phyloP scores from a whole-genome alignment of 2,329 filamentous ascomycete species.

The Xylariaceae sp. region DNA sequence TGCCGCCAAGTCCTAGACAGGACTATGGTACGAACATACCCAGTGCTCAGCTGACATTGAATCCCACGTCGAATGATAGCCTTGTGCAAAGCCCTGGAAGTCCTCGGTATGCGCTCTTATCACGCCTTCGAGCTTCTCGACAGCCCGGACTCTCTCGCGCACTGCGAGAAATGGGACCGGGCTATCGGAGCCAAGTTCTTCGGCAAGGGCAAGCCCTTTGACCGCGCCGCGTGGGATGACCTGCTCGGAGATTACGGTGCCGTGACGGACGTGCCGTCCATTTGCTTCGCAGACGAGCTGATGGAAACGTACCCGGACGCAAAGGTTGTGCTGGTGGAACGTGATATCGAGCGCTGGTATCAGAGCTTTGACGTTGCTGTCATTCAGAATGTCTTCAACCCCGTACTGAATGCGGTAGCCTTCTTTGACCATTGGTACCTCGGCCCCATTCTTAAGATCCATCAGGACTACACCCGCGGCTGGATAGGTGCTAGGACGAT shows the following conservation, averaged over 20 bases:
- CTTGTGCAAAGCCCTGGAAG: no score
- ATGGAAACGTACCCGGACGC: conserved; percentile 22
- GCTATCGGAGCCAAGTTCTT: conserved; percentile 22
- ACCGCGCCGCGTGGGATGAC: conserved; percentile 19
- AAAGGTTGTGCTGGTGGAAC: conserved; percentile 18
- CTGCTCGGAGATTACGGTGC: conserved; percentile 21
- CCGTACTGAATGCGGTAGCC: conserved; percentile 9
- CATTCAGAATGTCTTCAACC: conserved; percentile 11
- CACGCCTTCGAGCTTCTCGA: no score
- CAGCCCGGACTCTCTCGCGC: no score
- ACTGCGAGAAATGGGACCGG: conserved; percentile 21
- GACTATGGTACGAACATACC: no score
- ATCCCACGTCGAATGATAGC: no score
- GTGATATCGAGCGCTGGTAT: conserved; percentile 21
- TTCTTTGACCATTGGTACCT: neutral
- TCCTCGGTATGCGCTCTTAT: no score
- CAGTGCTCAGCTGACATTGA: no score
- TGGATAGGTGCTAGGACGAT: neutral
- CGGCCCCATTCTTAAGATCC: no score
- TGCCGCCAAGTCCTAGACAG: no score
- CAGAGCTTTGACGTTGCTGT: conserved; percentile 19
- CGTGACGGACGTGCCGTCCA: conserved; percentile 17
- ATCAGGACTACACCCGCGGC: no score
- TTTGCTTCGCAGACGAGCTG: conserved; percentile 22
- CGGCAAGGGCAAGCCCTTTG: conserved; percentile 18